Conservation (phyloP, 2,329 filamentous ascomycete species). For the Albophoma yamanashiensis region DNA sequence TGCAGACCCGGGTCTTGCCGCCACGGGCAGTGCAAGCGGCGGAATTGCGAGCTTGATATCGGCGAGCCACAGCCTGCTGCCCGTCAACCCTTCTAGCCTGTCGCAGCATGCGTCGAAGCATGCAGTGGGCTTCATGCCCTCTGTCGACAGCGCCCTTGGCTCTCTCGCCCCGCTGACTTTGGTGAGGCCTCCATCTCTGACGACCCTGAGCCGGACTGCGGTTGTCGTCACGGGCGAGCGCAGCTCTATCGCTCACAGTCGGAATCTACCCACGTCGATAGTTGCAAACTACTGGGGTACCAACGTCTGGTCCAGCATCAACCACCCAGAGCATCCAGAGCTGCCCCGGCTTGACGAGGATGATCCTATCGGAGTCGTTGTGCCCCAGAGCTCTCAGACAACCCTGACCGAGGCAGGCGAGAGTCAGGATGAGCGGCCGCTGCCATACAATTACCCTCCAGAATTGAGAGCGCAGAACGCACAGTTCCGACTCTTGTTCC, state of each 20-base stretch:
- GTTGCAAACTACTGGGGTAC: constrained; percentile 93
- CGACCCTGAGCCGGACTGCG: constrained; percentile 76
- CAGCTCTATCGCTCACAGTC: constrained; percentile 54
- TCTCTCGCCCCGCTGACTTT: constrained; percentile 73
- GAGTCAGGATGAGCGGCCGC: constrained; percentile 38
- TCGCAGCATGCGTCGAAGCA: constrained; percentile 17
- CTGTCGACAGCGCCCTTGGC: constrained; percentile 39
- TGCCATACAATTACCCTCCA: constrained; percentile 67
- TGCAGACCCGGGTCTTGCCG: constrained; percentile 24
- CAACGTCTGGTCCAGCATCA: constrained; percentile 53
- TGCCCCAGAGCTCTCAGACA: constrained; percentile 18
- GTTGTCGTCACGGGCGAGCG: constrained; percentile 73
- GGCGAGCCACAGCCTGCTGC: constrained; percentile 69
- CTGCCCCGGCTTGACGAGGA: constrained; percentile 24
- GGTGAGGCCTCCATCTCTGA: constrained; percentile 72
- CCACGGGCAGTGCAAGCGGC: constrained; percentile 31
- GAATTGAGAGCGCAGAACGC: constrained; percentile 80
- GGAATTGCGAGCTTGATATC: constrained; percentile 82
- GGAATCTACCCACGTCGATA: constrained; percentile 70
- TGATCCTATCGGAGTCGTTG: constrained; percentile 29
- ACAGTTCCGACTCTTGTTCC: constrained; percentile 88
- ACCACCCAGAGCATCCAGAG: constrained; percentile 16
- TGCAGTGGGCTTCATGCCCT: constrained; percentile 19
- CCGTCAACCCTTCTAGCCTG: constrained; percentile 35
- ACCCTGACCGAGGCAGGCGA: constrained; percentile 12